Percentiles rank a stretch among this genome's conserved stretches.
These are phyloP conservation scores for Austroboletus festivus DNA, from an alignment of 768 basidiomycete species.

Conservation along the genomic window DNA sequence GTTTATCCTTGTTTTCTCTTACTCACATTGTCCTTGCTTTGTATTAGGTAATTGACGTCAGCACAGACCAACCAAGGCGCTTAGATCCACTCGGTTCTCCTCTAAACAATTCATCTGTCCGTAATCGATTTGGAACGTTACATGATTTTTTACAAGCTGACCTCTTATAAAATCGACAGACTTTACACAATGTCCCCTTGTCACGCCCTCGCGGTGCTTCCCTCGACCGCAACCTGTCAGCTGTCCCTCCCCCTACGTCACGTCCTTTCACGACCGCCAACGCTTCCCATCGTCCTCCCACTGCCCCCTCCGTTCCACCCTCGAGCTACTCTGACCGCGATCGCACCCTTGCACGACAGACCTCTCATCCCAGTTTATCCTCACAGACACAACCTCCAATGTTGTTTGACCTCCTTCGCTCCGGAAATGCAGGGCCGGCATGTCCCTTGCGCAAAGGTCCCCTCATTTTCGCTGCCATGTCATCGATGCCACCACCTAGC, in stretches of 20 bases:
- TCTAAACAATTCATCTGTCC: constrained; percentile 15
- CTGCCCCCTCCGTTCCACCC: constrained; percentile 8
- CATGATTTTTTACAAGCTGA: constrained; percentile 13
- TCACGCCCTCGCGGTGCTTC: neutral
- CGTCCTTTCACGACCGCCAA: constrained; percentile 8
- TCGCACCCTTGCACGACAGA: constrained; percentile 5
- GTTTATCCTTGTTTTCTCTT: constrained; percentile 9
- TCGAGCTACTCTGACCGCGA: constrained; percentile 20
- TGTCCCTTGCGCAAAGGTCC: constrained; percentile 45
- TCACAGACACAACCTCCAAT: constrained; percentile 6
- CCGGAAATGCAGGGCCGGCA: constrained; percentile 13
- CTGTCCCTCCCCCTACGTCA: neutral
- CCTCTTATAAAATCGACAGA: constrained; percentile 22
- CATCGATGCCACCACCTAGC: constrained; percentile 23
- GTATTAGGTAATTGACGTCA: constrained; percentile 31
- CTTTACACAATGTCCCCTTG: neutral
- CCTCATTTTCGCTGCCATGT: constrained; percentile 62
- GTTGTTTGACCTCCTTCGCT: constrained; percentile 22
- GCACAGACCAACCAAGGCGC: constrained; percentile 3
- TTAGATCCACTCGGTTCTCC: constrained; percentile 14
- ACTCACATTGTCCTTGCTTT: constrained; percentile 7
- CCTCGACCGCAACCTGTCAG: neutral
- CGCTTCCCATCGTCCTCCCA: constrained; percentile 10
- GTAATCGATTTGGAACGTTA: constrained; percentile 14
- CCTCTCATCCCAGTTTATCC: constrained; percentile 8